Base-by-base conservation (phyloP, 2,329 filamentous ascomycete genomes). In the Alternaria triticimaculans region DNA sequence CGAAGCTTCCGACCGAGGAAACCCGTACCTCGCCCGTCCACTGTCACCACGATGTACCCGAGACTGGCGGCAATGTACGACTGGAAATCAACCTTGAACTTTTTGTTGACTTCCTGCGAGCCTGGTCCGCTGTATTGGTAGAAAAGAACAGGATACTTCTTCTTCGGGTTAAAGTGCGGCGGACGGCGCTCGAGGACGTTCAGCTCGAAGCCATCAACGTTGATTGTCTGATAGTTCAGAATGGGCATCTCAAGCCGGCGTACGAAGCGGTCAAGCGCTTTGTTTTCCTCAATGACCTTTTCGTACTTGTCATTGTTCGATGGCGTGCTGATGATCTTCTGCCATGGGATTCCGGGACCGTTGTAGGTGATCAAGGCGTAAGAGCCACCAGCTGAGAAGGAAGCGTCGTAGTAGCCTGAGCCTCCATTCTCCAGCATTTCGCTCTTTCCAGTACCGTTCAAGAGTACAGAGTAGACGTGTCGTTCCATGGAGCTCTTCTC, bases 81-180 rank as follows among this genome's bases (percentile, higher is more conserved):
- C 77, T 98, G 93, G 78, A 97, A 99, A 78, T 97, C 92, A 63
- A 99, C 89, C 10, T 79, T 81, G 82, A 97, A 99, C 60, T 81
- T 87, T 77, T 95, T 94, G 72, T 88, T 85, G 2, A 99, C 96
- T 8, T 87, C 88, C 78, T 99, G 96, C 18, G 94, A 97, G n/a
- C 92, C 93, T 0, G 96, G 96, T 0, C 96, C 96, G 23, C 93
- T 95, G 83, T 99, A 99, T 63, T 97, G 90, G 74, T 92, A 91
- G 85, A 99, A 99, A 5, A 99, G 87, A 1, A 99, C 94, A 0
- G 96, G 96, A 72, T 99, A 98, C 76, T 92, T 89, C 81, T 92
- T 94, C 72, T 89, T 89, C 18, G 88, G 84, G 78, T 94, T 87
- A 77, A 98, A 99, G 80, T 97, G 91, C 2, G 94, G 92, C 6